Evolutionary conservation across 176 grass and related monocot species (phyloP).

Genomic region (Pontederia paniculata): DNA sequence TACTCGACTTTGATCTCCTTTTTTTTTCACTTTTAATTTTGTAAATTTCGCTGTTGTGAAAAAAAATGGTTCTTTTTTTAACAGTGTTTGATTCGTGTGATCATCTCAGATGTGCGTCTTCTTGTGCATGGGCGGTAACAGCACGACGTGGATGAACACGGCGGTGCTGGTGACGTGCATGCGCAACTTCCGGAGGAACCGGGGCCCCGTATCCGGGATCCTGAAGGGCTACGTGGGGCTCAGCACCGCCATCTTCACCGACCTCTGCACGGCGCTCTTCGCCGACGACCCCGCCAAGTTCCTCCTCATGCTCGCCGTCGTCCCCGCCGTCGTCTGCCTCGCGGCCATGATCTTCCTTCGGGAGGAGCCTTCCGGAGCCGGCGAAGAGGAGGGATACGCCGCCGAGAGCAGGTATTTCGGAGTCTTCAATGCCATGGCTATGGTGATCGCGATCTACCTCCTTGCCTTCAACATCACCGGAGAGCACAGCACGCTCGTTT

Average conservation of each 20-base stretch:
- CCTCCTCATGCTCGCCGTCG: not conserved
- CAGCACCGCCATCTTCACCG: constrained; percentile 3
- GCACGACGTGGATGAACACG: constrained; percentile 6
- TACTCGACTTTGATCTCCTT: too few species aligned
- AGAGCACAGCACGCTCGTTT: not conserved
- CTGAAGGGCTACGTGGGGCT: constrained; percentile 9
- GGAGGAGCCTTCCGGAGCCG: not conserved
- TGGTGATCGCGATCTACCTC: constrained; percentile 2
- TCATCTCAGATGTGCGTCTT: constrained; percentile 9
- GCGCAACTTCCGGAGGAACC: not conserved
- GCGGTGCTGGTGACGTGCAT: constrained; percentile 7
- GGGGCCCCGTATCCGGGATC: constrained; percentile 3
- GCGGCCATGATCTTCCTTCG: not conserved
- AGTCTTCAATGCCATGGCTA: not conserved
- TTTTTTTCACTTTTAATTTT: too few species aligned
- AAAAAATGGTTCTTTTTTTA: too few species aligned
- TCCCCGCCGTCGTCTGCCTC: not conserved
- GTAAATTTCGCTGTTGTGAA: too few species aligned
- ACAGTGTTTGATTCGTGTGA: too few species aligned
- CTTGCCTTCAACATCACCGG: not conserved
- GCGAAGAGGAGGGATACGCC: not conserved
- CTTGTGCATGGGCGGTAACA: constrained; percentile 1
- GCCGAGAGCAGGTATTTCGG: not conserved
- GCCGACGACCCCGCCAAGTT: not conserved
- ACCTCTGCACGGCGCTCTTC: not conserved